Conservation (phyloP, 2,329 filamentous ascomycete genomes). For the Botryotinia calthae region DNA sequence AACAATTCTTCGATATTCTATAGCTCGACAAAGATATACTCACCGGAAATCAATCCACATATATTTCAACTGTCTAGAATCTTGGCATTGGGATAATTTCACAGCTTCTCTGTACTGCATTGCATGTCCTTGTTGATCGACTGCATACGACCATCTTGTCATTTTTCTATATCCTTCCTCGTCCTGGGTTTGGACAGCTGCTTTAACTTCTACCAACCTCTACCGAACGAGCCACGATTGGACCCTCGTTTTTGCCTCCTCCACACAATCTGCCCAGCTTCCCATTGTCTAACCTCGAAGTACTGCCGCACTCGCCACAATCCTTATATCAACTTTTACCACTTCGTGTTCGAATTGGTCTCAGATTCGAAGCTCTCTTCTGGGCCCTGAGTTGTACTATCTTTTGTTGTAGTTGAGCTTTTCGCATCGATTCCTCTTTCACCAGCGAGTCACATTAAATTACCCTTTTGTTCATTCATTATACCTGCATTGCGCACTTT, state of each 20-base stretch:
- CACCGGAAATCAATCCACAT: neutral
- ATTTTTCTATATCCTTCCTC: neutral
- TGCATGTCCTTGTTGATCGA: conserved; percentile 1
- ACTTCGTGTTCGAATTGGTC: neutral
- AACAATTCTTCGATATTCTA: neutral
- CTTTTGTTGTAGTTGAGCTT: neutral
- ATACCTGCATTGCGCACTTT: neutral
- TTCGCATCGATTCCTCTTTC: neutral
- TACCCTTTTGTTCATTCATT: neutral
- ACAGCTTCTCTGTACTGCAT: conserved; percentile 4
- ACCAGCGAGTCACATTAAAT: neutral
- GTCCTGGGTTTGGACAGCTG: neutral
- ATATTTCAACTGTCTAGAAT: neutral
- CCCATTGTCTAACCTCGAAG: neutral
- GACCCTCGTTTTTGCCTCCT: conserved; percentile 20
- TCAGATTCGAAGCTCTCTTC: neutral
- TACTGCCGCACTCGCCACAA: conserved; percentile 8
- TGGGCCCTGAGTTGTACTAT: neutral
- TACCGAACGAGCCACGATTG: conserved; percentile 17
- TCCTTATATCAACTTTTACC: conserved; percentile 9
- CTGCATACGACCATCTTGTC: neutral
- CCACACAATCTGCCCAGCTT: conserved; percentile 13
- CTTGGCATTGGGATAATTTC: neutral
- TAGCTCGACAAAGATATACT: neutral
- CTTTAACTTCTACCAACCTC: conserved; percentile 5